Conservation (phyloP, 768 basidiomycete genomes). For the Kwoniella shandongensis region DNA sequence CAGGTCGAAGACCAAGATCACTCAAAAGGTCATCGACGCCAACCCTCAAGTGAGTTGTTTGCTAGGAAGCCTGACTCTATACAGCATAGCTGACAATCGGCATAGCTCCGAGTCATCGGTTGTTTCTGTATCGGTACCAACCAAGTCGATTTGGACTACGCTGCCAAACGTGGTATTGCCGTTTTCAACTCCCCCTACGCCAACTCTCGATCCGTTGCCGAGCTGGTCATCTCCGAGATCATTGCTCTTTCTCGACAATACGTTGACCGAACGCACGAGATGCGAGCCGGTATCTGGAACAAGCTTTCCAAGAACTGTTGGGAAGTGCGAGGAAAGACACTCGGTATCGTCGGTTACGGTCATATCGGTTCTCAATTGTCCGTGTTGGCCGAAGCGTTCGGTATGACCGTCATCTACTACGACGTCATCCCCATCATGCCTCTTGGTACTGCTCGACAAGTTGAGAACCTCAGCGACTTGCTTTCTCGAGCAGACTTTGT, state of each 20-base stretch:
- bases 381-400: slow-evolving; percentile 93
- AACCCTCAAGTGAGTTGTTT: slow-evolving; percentile 68
- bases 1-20: slow-evolving; percentile 96
- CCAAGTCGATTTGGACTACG: slow-evolving; percentile 86
- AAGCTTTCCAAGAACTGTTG: slow-evolving; percentile 98
- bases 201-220: slow-evolving; percentile 97
- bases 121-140: slow-evolving; percentile 99
- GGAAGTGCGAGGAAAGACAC: slow-evolving; percentile 95
- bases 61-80: background rate
- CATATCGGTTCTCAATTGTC: slow-evolving; percentile 97
- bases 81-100: background rate
- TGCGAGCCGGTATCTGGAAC: slow-evolving; percentile 92
- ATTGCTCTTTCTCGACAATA: slow-evolving; percentile 92
- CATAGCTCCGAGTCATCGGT: slow-evolving; percentile 87
- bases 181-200: slow-evolving; percentile 97
- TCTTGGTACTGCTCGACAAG: slow-evolving; percentile 86
- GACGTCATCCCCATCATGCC: slow-evolving; percentile 98
- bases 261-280: slow-evolving; percentile 80
- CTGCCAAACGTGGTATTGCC: slow-evolving; percentile 83
- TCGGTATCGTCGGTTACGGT: slow-evolving; percentile 97
- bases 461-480: slow-evolving; percentile 73
- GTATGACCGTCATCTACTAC: slow-evolving; percentile 91
- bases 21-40: slow-evolving; percentile 79
- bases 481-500: slow-evolving; percentile 85
- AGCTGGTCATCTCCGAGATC: slow-evolving; percentile 92